Evolutionary conservation across 2,329 filamentous ascomycete species (phyloP).

Genomic region (Fusarium nematophilum): DNA sequence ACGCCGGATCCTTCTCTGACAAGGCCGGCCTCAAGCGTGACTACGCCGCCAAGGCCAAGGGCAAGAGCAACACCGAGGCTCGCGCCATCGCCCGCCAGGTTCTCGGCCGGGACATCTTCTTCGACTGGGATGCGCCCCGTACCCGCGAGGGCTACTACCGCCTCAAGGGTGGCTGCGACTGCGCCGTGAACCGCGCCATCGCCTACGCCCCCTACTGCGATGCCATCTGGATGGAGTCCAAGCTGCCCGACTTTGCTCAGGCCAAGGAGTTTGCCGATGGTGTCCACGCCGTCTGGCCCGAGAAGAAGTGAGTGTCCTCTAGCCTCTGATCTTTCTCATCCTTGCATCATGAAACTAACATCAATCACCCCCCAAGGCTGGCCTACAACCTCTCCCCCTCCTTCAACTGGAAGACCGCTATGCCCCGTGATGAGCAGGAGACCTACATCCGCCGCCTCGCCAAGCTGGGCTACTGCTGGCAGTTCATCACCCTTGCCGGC

Average conservation of each 20-base stretch:
- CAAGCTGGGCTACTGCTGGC: slow-evolving; percentile 95
- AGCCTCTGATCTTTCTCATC: background rate
- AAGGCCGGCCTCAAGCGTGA: slow-evolving; percentile 74
- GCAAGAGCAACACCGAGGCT: slow-evolving; percentile 87
- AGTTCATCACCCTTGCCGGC: slow-evolving; percentile 99
- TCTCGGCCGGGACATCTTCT: slow-evolving; percentile 84
- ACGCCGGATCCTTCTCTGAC: slow-evolving; percentile 72
- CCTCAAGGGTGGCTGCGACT: slow-evolving; percentile 90
- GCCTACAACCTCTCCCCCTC: slow-evolving; percentile 98
- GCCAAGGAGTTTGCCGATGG: slow-evolving; percentile 93
- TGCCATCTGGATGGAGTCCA: slow-evolving; percentile 99
- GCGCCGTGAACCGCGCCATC: slow-evolving; percentile 88
- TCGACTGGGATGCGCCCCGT: slow-evolving; percentile 94
- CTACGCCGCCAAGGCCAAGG: slow-evolving; percentile 76
- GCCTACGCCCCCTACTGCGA: slow-evolving; percentile 95
- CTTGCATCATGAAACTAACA: slow-evolving; percentile 33
- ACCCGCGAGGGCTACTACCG: slow-evolving; percentile 97
- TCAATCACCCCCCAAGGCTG: slow-evolving; percentile 68
- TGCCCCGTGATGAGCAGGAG: slow-evolving; percentile 91
- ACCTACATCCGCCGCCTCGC: slow-evolving; percentile 95
- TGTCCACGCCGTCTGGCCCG: slow-evolving; percentile 93
- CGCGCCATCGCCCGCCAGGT: slow-evolving; percentile 81
- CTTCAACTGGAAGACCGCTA: slow-evolving; percentile 99
- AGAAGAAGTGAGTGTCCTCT: slow-evolving; percentile 81
- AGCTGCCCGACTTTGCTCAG: slow-evolving; percentile 90